These are phyloP conservation scores for Nepenthes alata DNA, from an alignment of 179 eudicot species.

Conservation along the genomic window DNA sequence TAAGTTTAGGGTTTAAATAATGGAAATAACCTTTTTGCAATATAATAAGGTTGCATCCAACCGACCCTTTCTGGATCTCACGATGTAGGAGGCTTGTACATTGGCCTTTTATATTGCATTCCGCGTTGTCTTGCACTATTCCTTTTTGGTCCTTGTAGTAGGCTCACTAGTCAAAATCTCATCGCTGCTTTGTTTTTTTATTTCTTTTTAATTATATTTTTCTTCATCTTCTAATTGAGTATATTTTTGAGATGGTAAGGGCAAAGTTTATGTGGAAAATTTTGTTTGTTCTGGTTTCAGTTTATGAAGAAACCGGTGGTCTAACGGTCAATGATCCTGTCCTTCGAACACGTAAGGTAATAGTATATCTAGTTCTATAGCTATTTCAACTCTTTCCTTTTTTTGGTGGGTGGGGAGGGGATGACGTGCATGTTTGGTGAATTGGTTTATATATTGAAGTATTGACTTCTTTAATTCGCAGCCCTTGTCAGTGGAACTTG, in stretches of 20 bases:
- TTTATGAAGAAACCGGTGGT: constrained; percentile 97
- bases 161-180: too few relatives aligned
- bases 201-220: neutral
- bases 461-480: constrained; percentile 20
- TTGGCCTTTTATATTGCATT: too few relatives aligned
- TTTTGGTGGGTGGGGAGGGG: neutral
- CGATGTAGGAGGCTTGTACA: too few relatives aligned
- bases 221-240: neutral
- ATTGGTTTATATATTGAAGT: too few relatives aligned
- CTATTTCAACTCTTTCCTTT: neutral
- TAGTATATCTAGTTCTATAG: neutral
- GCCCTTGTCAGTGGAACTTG: constrained; percentile 95
- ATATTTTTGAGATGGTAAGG: neutral
- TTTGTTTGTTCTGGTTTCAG: constrained; percentile 22
- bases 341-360: constrained; percentile 90
- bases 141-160: too few relatives aligned
- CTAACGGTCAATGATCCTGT: constrained; percentile 92
- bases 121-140: too few relatives aligned
- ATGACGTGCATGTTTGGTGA: neutral
- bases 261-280: neutral
- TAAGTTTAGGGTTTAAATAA: too few relatives aligned
- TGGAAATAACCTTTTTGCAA: too few relatives aligned
- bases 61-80: too few relatives aligned
- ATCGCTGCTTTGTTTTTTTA: neutral
- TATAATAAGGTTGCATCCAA: too few relatives aligned